phyloP scores from a whole-genome alignment of 768 basidiomycete genomes.

The Lactarius vividus region DNA sequence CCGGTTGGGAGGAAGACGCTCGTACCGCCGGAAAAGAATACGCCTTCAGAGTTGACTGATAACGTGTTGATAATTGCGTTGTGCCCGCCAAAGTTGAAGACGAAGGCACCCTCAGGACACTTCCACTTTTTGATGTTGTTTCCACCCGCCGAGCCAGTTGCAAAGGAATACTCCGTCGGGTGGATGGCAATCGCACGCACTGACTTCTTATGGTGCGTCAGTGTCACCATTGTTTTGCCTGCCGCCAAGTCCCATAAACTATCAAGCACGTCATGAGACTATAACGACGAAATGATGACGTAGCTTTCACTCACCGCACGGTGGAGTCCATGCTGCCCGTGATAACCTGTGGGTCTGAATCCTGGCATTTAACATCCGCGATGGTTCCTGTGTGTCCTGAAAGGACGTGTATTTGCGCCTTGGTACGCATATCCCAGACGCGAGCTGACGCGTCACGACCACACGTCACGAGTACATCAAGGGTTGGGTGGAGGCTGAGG shows the following conservation, averaged over 20 bases:
- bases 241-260: slow-evolving; percentile 98
- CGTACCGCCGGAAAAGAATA: slow-evolving; percentile 94
- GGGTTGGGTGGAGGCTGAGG: slow-evolving; percentile 88
- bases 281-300: background rate
- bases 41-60: slow-evolving; percentile 91
- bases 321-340: slow-evolving; percentile 99
- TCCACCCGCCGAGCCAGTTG: slow-evolving; percentile 93
- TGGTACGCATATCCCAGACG: slow-evolving; percentile 99
- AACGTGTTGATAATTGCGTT: slow-evolving; percentile 97
- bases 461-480: slow-evolving; percentile 92
- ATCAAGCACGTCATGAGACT: slow-evolving; percentile 8
- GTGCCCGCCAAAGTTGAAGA: slow-evolving; percentile 95
- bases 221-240: slow-evolving; percentile 92
- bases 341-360: slow-evolving; percentile 96
- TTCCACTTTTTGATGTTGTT: slow-evolving; percentile 99
- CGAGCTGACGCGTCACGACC: slow-evolving; percentile 96
- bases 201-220: slow-evolving; percentile 99
- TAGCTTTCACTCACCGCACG: slow-evolving; percentile 57
- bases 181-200: slow-evolving; percentile 93
- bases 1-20: background rate
- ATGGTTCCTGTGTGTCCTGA: slow-evolving; percentile 94
- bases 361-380: slow-evolving; percentile 94
- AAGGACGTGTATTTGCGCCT: slow-evolving; percentile 91
- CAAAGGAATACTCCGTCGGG: slow-evolving; percentile 96
- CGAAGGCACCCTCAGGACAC: slow-evolving; percentile 93